Conservation (phyloP, 208 protist genomes). For the Acanthamoeba lenticulata region DNA sequence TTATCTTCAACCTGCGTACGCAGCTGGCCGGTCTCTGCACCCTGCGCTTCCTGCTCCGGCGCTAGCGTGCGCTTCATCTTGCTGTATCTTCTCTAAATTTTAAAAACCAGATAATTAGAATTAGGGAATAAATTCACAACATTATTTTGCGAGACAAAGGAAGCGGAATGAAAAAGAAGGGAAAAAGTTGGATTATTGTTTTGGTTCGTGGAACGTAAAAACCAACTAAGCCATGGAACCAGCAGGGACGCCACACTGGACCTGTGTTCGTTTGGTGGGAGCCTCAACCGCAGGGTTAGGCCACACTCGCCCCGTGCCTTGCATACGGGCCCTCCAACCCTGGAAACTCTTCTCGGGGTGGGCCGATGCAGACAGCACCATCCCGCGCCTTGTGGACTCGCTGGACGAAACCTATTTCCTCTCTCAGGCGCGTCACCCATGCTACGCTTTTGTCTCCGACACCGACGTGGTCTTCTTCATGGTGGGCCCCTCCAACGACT, state of each 20-base stretch:
- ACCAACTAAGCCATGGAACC: neutral
- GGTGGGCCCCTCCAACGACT: neutral
- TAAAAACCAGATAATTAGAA: too few species aligned
- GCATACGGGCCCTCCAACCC: neutral
- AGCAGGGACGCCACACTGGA: neutral
- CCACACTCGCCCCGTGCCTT: neutral
- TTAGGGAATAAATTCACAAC: too few species aligned
- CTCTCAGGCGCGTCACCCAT: neutral
- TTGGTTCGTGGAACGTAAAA: neutral
- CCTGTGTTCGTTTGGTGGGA: neutral
- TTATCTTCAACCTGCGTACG: too few species aligned
- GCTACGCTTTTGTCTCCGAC: constrained; percentile 15
- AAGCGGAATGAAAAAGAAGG: too few species aligned
- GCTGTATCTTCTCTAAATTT: too few species aligned
- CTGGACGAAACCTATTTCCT: neutral
- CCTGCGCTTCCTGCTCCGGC: too few species aligned
- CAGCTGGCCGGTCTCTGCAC: too few species aligned
- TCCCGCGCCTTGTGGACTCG: neutral
- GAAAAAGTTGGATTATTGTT: neutral
- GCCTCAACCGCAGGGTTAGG: neutral
- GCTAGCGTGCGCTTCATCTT: too few species aligned
- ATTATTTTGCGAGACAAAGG: too few species aligned
- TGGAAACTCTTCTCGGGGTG: neutral
- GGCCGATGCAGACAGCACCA: neutral
- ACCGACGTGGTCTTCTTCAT: constrained; percentile 5